A percentile compares a stretch with the other conserved stretches of the same genome.
Conservation (phyloP, 2,329 filamentous ascomycete species). For the Botrytis aclada region DNA sequence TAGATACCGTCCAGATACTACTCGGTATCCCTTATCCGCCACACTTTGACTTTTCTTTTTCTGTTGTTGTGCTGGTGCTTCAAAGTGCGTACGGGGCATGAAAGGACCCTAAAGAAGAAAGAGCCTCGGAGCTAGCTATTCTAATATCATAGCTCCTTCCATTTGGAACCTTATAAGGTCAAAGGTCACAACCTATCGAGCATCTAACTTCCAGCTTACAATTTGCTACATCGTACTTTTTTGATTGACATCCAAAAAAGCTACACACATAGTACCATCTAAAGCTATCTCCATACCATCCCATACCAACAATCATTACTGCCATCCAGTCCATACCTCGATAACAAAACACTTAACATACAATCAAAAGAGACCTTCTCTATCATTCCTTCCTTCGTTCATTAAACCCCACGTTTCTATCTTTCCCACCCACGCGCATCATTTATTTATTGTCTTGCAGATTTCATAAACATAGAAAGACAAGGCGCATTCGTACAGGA, state of each 20-base stretch:
- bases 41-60: background rate
- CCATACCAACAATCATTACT: background rate
- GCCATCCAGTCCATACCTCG: background rate
- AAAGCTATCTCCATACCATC: background rate
- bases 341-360: background rate
- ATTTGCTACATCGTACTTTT: background rate
- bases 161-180: background rate
- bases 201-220: background rate
- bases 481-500: constrained; percentile 20
- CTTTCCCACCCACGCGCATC: constrained; percentile 7
- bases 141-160: background rate
- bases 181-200: background rate
- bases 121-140: constrained; percentile 7
- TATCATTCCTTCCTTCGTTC: constrained; percentile 2
- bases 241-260: background rate
- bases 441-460: constrained; percentile 17
- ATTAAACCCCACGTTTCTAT: constrained; percentile 18
- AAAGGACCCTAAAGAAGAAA: background rate
- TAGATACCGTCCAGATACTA: background rate
- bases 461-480: constrained; percentile 19
- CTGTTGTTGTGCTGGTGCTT: background rate
- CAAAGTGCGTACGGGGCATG: background rate
- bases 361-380: background rate
- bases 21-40: background rate
- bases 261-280: background rate